Base-by-base conservation (phyloP, 2,329 filamentous ascomycete genomes). In the Byssoonygena ceratinophila region DNA sequence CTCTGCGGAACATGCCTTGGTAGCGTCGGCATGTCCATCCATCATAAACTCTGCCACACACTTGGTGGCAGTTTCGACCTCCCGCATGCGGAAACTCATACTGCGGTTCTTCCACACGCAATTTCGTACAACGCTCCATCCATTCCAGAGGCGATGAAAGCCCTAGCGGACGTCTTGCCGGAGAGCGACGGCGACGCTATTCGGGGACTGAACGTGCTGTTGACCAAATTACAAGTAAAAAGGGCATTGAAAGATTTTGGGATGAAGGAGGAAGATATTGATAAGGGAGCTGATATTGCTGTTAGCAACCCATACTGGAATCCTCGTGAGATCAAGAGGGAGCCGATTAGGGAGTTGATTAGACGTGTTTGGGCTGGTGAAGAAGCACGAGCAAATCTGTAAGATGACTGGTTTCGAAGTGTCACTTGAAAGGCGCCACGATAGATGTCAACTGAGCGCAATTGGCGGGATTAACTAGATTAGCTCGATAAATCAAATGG, bases 41-140 rank as follows among this genome's bases (percentile, higher is more conserved):
- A 84, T 61, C 81, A 84, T 65, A 85, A 84, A 62, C 73, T 85
- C 1, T 83, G 80, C 66, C 81, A 84, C 61, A 78, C 77, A 0
- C 69, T 84, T 1, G 81, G 81, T 22, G 82, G 81, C 6, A 77
- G 72, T 58, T 82, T 84, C 64, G 75, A 78, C 55, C 71, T 85
- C 5, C 79, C 81, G 0, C 81, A 85, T 55, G 79, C 81, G 1
- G 79, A 83, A 62, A 83, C 80, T 0, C 82, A 84, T 59, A 80
- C 80, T 0, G 76, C 79, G 29, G 73, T 84, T 1, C 68, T 84
- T 6, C 80, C 81, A 0, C 81, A 84, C 59, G 77, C 79, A 0
- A 66, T 84, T 2, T 76, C 80, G 2, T 84, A 83, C 61, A 83
- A 83, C 57, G 76, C 77, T 0, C 77, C 78, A 0, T 68, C 66